Percentiles rank a stretch among this genome's conserved stretches.
Conservation (phyloP, 2,329 filamentous ascomycete genomes). For the Fusarium praegraminearum region DNA sequence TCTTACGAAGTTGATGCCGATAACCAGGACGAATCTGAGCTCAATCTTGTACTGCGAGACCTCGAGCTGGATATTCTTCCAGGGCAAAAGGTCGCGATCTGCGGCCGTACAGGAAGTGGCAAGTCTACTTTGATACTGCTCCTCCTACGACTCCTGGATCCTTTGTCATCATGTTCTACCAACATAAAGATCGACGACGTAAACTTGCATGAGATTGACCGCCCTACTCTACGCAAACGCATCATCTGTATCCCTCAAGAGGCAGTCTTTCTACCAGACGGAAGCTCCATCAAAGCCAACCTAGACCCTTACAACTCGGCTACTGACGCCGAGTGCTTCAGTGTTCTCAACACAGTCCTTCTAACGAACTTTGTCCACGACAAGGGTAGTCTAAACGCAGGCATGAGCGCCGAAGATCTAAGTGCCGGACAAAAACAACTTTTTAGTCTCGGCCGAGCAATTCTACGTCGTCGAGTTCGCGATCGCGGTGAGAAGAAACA, state of each 20-base stretch:
- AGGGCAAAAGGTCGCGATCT: conserved; percentile 53
- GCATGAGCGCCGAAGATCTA: conserved; percentile 62
- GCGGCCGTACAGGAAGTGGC: conserved; percentile 56
- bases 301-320: conserved; percentile 56
- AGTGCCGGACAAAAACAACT: conserved; percentile 73
- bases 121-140: conserved; percentile 59
- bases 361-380: conserved; percentile 51
- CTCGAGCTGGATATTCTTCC: conserved; percentile 6
- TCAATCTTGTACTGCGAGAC: background rate
- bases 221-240: conserved; percentile 58
- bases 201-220: conserved; percentile 54
- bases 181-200: conserved; percentile 60
- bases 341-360: conserved; percentile 53
- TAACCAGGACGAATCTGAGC: background rate
- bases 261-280: conserved; percentile 62
- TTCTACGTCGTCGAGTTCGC: conserved; percentile 57
- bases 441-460: conserved; percentile 71
- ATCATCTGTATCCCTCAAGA: conserved; percentile 68
- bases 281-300: conserved; percentile 56
- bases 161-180: conserved; percentile 40
- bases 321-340: conserved; percentile 51
- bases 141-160: conserved; percentile 58
- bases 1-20: background rate
- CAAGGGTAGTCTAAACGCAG: conserved; percentile 51
- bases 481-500: conserved; percentile 24